These are phyloP conservation scores for Tolypocladium amazonense DNA, from an alignment of 2,329 filamentous ascomycete genomes.

Conservation along the genomic window DNA sequence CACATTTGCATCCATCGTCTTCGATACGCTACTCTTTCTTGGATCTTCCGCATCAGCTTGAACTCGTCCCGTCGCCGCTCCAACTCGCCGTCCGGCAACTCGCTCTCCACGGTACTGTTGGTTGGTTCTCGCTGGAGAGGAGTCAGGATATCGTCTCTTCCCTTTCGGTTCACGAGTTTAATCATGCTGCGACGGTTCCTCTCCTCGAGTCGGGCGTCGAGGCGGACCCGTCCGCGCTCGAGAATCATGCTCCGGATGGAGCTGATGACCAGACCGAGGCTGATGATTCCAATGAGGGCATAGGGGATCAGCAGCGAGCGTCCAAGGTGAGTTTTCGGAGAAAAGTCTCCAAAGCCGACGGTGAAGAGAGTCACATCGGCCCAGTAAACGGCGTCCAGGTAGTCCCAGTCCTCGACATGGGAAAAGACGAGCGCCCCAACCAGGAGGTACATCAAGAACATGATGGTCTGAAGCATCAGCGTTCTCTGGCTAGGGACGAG, in stretches of 20 bases:
- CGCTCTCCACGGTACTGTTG: constrained; percentile 3
- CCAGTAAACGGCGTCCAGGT: constrained; percentile 71
- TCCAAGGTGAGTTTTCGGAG: constrained; percentile 39
- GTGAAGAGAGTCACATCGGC: constrained; percentile 62
- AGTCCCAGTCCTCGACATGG: constrained; percentile 61
- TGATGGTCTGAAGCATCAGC: constrained; percentile 81
- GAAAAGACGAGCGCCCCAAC: constrained; percentile 69
- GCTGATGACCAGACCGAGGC: constrained; percentile 71
- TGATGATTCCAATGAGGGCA: constrained; percentile 73
- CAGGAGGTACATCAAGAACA: constrained; percentile 72
- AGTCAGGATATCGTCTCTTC: constrained; percentile 35
- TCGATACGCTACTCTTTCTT: constrained; percentile 50
- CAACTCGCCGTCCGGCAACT: constrained; percentile 28
- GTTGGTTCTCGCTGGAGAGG: constrained; percentile 27
- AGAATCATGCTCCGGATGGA: constrained; percentile 61
- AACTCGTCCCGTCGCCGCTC: constrained; percentile 62
- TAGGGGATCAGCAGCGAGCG: constrained; percentile 73
- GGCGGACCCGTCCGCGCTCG: constrained; percentile 42
- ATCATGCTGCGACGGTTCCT: constrained; percentile 43
- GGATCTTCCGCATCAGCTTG: constrained; percentile 71
- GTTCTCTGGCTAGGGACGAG: constrained; percentile 75
- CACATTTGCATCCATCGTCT: constrained; percentile 66
- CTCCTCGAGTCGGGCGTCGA: constrained; percentile 49
- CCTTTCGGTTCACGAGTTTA: constrained; percentile 30
- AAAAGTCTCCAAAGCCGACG: constrained; percentile 50